These are phyloP conservation scores for Trichophyton rubrum DNA, from an alignment of 2,329 filamentous ascomycete species.

Conservation along the genomic window DNA sequence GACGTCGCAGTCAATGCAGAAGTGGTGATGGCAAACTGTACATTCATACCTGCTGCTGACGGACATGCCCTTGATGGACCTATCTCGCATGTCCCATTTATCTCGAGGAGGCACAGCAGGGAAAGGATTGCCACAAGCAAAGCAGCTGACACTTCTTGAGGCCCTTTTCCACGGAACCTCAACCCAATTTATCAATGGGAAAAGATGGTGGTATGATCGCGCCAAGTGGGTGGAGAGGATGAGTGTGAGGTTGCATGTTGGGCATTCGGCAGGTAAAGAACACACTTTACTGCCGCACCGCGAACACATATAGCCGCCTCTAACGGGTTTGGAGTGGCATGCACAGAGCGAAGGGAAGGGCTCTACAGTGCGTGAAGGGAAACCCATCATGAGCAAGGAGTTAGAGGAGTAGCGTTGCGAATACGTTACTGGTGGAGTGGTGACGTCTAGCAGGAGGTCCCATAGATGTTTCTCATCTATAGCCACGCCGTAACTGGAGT, in stretches of 20 bases:
- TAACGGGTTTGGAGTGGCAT: conserved; percentile 70
- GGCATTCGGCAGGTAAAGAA: conserved; percentile 77
- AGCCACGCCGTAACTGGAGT: conserved; percentile 62
- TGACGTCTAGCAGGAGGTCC: conserved; percentile 76
- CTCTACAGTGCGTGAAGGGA: conserved; percentile 74
- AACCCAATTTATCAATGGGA: conserved; percentile 78
- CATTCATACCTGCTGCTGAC: conserved; percentile 85
- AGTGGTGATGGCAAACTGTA: conserved; percentile 73
- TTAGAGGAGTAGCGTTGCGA: conserved; percentile 39
- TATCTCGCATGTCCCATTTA: conserved; percentile 24
- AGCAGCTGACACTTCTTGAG: conserved; percentile 51
- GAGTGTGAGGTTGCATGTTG: conserved; percentile 77
- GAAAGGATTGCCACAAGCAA: conserved; percentile 64
- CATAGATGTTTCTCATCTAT: conserved; percentile 78
- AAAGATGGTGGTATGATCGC: conserved; percentile 85
- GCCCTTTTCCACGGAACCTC: conserved; percentile 78
- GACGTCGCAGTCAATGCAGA: conserved; percentile 96
- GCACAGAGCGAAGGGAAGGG: conserved; percentile 66
- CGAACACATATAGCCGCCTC: conserved; percentile 83
- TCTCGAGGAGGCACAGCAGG: conserved; percentile 38
- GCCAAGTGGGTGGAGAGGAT: conserved; percentile 90
- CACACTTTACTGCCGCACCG: conserved; percentile 84
- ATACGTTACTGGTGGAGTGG: conserved; percentile 76
- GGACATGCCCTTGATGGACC: conserved; percentile 51
- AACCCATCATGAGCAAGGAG: conserved; percentile 89